Base-by-base conservation (phyloP, 2,329 filamentous ascomycete species). In the Purpureocillium lavendulum region DNA sequence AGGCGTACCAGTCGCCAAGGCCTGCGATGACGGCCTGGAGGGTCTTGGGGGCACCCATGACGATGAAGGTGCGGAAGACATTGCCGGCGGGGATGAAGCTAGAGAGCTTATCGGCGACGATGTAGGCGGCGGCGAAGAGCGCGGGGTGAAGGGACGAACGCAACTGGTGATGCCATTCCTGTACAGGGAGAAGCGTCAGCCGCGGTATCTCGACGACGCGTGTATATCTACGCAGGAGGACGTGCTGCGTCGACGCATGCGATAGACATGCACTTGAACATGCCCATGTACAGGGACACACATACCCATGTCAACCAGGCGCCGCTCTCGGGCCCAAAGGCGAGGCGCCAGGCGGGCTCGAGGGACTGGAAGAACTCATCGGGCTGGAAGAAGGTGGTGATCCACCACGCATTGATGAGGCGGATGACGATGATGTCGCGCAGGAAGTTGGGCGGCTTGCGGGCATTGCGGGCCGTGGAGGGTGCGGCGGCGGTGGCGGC, bases 291-390 rank as follows among this genome's bases (percentile, higher is more conserved):
- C n/a, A n/a, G n/a, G n/a, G n/a, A 13, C 29, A 32, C 41, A 66
- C 74, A 54, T 71, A 94, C 90, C 92, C 92, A 98, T 46, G 92
- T 98, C 54, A 96, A 73, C 87, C 90, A 98, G 21, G 90, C 87
- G 45, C 85, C 84, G 60, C 82, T 84, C 12, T 71, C 59, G 3
- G 68, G 55, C 16, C 89, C 89, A 70, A 95, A 96, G 3, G 85
- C 84, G 40, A 92, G 73, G 52, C 81, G 71, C 89, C 90, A 97
- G 49, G 92, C 92, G 39, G 92, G 90, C 66, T 98, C 92, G 33
- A 97, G 75, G 2, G 88, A 84, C 58, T 98, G 92, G 56, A 92
- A 98, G 68, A 87, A 97, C 62, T 98, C 92, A 67, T 98, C 92
- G 21, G 92, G 92, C 62, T 98, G 92, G 66, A 98, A 98, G 61